A percentile compares a stretch with the other conserved stretches of the same genome.
Evolutionary conservation across 2,329 filamentous ascomycete species (phyloP).

Genomic region (Pyrenophora tritici-repentis): DNA sequence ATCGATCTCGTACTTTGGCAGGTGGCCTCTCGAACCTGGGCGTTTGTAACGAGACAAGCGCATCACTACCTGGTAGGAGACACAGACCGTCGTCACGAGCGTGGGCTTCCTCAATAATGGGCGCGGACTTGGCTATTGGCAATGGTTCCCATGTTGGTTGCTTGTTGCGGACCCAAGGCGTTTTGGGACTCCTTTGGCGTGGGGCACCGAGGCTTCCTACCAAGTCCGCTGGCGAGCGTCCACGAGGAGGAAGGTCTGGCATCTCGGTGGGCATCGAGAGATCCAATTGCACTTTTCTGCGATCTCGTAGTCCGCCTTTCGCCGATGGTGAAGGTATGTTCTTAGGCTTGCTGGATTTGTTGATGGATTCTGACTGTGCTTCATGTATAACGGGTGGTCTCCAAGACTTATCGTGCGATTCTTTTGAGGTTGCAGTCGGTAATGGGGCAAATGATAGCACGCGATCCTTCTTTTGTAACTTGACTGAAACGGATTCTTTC

Average conservation of each 20-base stretch:
- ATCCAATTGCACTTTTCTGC: slow-evolving; percentile 36
- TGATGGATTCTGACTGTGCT: not conserved
- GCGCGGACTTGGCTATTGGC: slow-evolving; percentile 11
- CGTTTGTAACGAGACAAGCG: slow-evolving; percentile 7
- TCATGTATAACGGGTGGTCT: slow-evolving; percentile 4
- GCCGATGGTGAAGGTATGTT: not conserved
- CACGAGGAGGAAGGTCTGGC: slow-evolving; percentile 27
- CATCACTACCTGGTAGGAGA: slow-evolving; percentile 16
- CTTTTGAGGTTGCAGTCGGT: slow-evolving; percentile 1
- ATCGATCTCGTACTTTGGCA: slow-evolving; percentile 17
- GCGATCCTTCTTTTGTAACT: slow-evolving; percentile 11
- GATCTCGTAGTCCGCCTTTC: slow-evolving; percentile 31
- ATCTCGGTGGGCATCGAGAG: slow-evolving; percentile 31
- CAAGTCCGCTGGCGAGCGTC: slow-evolving; percentile 12
- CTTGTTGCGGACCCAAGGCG: slow-evolving; percentile 25
- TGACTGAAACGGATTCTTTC: slow-evolving; percentile 1
- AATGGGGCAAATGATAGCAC: slow-evolving; percentile 17
- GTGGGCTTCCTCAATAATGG: slow-evolving; percentile 21
- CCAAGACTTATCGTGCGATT: not conserved
- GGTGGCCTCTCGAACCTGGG: slow-evolving; percentile 15
- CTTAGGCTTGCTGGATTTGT: not conserved
- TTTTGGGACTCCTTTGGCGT: slow-evolving; percentile 35
- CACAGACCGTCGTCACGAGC: slow-evolving; percentile 1
- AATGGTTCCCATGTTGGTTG: slow-evolving; percentile 18
- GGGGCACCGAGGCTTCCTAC: slow-evolving; percentile 25